phyloP scores from a whole-genome alignment of 306 rosid species.

The Amphicarpaea edgeworthii region DNA sequence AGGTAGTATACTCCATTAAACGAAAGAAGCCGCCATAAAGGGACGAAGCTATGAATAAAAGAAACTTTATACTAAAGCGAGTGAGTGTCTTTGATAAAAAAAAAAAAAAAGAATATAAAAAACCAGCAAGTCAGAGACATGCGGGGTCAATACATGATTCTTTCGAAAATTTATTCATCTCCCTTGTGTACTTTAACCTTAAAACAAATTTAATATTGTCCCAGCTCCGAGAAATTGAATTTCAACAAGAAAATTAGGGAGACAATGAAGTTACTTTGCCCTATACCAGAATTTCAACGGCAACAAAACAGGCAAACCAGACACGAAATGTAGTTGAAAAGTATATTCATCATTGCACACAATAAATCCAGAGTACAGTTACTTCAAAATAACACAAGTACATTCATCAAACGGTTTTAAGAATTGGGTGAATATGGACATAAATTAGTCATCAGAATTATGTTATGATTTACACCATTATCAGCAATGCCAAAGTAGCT shows the following conservation, averaged over 20 bases:
- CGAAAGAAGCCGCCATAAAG: not conserved
- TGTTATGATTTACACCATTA: not conserved
- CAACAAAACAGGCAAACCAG: too few species aligned
- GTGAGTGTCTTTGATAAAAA: not conserved
- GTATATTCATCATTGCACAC: slow-evolving; percentile 22
- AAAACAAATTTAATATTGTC: not conserved
- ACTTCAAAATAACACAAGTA: slow-evolving; percentile 17
- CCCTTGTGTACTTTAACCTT: not conserved
- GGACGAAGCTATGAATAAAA: not conserved
- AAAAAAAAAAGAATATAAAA: not conserved
- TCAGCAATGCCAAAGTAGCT: slow-evolving; percentile 1
- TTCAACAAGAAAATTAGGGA: not conserved
- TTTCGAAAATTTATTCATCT: not conserved
- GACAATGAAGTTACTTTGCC: slow-evolving; percentile 27
- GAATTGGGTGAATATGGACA: not conserved
- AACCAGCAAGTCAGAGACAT: not conserved
- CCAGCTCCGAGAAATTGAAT: slow-evolving; percentile 6
- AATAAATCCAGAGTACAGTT: not conserved
- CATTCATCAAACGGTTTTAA: not conserved
- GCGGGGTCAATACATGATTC: not conserved
- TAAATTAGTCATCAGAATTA: not conserved
- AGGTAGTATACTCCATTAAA: not conserved
- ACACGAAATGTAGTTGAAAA: not conserved
- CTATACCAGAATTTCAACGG: slow-evolving; percentile 3
- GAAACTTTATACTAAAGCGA: not conserved